phyloP scores from a whole-genome alignment of 2,329 filamentous ascomycete species.

The Colletotrichum neosansevieriae region DNA sequence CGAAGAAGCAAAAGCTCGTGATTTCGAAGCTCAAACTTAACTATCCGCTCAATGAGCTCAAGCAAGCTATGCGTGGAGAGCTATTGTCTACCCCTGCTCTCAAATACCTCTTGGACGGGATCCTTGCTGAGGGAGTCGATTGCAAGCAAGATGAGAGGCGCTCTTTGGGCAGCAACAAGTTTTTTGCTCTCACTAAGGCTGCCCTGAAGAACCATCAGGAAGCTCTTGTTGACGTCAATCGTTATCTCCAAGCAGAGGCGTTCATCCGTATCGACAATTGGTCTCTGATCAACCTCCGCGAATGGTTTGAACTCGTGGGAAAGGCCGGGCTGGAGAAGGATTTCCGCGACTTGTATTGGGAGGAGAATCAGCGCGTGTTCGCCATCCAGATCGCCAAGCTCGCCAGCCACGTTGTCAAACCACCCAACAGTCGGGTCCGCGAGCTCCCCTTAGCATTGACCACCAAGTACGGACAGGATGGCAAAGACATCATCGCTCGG shows the following conservation, averaged over 20 bases:
- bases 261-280: conserved; percentile 31
- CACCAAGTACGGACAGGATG: background rate
- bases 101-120: background rate
- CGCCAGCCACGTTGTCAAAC: background rate
- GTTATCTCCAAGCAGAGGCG: conserved; percentile 26
- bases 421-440: background rate
- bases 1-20: background rate
- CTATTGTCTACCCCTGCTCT: conserved; percentile 20
- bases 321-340: conserved; percentile 12
- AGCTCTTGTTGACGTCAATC: conserved; percentile 5
- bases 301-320: conserved; percentile 28
- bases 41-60: conserved; percentile 2
- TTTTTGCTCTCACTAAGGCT: conserved; percentile 13
- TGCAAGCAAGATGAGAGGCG: conserved; percentile 11
- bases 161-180: conserved; percentile 1
- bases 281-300: background rate
- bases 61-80: conserved; percentile 21
- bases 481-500: conserved; percentile 24
- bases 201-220: conserved; percentile 15
- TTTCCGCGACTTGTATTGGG: conserved; percentile 29
- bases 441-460: background rate
- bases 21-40: background rate
- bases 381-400: conserved; percentile 8
- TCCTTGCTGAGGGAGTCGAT: background rate
- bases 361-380: conserved; percentile 16